Conservation (phyloP, 106 monocot species). For the Apostasia shenzhenica region DNA sequence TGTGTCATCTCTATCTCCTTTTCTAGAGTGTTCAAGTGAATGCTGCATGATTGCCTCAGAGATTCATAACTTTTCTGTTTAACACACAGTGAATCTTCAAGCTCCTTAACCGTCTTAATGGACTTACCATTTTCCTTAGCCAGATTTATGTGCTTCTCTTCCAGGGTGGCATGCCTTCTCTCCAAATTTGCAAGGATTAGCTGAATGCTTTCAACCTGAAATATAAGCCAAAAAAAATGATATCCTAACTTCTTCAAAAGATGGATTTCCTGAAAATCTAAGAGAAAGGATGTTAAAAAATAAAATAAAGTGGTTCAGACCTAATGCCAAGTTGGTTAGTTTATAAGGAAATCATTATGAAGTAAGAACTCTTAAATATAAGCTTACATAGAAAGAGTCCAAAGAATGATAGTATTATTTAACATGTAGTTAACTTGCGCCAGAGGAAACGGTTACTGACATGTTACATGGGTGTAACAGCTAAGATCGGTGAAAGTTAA, state of each 20-base stretch:
- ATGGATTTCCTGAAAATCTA: conserved; percentile 1
- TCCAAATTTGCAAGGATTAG: conserved; percentile 10
- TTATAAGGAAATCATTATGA: too few species aligned
- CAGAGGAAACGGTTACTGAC: too few species aligned
- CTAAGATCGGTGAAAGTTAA: too few species aligned
- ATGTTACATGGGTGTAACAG: too few species aligned
- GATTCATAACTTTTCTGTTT: conserved; percentile 44
- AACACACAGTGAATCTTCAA: conserved; percentile 28
- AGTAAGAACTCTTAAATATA: too few species aligned
- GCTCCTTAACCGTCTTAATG: conserved; percentile 22
- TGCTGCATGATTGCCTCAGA: conserved; percentile 22
- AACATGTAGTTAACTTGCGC: not conserved
- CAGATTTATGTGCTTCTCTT: conserved; percentile 24
- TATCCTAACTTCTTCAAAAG: conserved; percentile 8
- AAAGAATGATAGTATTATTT: not conserved
- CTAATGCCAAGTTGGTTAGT: too few species aligned
- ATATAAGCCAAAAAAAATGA: not conserved
- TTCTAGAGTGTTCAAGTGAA: conserved; percentile 18
- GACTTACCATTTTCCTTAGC: conserved; percentile 36
- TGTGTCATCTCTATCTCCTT: conserved; percentile 9
- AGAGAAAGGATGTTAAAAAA: not conserved
- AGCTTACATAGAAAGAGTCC: too few species aligned
- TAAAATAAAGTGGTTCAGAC: not conserved
- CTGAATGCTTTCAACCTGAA: conserved; percentile 6
- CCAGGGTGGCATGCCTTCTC: conserved; percentile 25